Evolutionary conservation across 108 stramenopile species (phyloP).

Genomic region (Cyclotella sp.): DNA sequence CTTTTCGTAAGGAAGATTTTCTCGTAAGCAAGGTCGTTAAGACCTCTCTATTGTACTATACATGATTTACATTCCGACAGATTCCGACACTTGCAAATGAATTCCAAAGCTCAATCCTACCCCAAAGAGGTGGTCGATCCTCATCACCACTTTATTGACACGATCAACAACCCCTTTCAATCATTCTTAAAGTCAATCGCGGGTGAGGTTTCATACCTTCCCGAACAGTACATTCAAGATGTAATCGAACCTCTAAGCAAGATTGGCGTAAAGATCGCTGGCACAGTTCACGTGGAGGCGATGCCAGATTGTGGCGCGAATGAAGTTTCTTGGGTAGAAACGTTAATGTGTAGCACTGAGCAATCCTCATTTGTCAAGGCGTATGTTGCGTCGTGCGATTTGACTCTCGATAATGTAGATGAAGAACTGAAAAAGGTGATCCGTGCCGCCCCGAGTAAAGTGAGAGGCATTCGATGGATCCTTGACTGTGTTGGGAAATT

Average conservation of each 20-base stretch:
- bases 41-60: too few relatives aligned
- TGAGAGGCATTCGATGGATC: constrained; percentile 81
- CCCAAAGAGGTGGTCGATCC: constrained; percentile 73
- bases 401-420: constrained; percentile 57
- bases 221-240: constrained; percentile 66
- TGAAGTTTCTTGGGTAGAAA: constrained; percentile 71
- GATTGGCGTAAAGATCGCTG: constrained; percentile 50
- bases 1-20: too few relatives aligned
- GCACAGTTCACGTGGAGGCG: constrained; percentile 78
- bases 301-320: constrained; percentile 71
- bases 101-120: background rate
- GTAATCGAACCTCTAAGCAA: constrained; percentile 50
- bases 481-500: constrained; percentile 72
- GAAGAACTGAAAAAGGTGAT: constrained; percentile 51
- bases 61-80: too few relatives aligned
- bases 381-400: constrained; percentile 74
- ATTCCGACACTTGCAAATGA: too few relatives aligned
- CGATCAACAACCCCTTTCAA: constrained; percentile 59
- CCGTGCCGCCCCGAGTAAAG: constrained; percentile 14
- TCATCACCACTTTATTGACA: constrained; percentile 84
- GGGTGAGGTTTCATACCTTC: constrained; percentile 50
- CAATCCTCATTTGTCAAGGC: constrained; percentile 50
- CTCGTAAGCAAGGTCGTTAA: too few relatives aligned
- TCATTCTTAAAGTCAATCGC: constrained; percentile 56
- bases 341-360: constrained; percentile 8